Evolutionary conservation across 177 flowering plant genomes (phyloP), one percentile per base, ranked within the genome.

Genomic region (Tripterygium wilfordii): DNA sequence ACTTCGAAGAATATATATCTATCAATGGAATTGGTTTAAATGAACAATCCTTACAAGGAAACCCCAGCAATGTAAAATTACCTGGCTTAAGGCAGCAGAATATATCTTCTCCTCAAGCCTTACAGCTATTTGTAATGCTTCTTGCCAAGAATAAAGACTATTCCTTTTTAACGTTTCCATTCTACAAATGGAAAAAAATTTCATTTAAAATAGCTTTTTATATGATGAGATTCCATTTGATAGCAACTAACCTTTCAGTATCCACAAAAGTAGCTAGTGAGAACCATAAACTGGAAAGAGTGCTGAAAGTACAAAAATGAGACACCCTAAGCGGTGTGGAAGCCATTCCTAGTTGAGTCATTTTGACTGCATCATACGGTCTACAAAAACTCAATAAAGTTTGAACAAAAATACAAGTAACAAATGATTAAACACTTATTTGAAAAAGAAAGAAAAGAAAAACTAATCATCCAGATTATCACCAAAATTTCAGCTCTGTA

Each of bases 51-150:
- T 6, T 5, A 35, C 16, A 6, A 15, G 5, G 38, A 15, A 35
- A 10, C 3, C 14, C 38, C 4, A 35, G 16, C 3, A 6, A 40
- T 15, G 39, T 3, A 25, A 16, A 40, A 12, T 16, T 55, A 76
- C 83, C 83, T 77, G 78, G 48, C 57, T 72, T 19, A 51, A 46
- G 16, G 82, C 82, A 48, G 67, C 69, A 53, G 56, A 29, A 52
- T 49, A 77, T 16, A 67, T 69, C 55, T 65, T 75, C 26, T 71
- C 82, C 67, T 79, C 89, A 68, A 75, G 79, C 47, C 74, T 73
- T 29, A 42, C 57, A 49, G 82, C 85, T 51, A 73, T 71, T 57
- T 20, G 44, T 15, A 77, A 51, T 32, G 82, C 82, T 33, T 77
- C 81, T 8, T 60, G 65, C 6, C 72, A 68, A 39, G 67, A 57